These are phyloP conservation scores for Corylus americana DNA, from an alignment of 306 rosid species.

Conservation along the genomic window DNA sequence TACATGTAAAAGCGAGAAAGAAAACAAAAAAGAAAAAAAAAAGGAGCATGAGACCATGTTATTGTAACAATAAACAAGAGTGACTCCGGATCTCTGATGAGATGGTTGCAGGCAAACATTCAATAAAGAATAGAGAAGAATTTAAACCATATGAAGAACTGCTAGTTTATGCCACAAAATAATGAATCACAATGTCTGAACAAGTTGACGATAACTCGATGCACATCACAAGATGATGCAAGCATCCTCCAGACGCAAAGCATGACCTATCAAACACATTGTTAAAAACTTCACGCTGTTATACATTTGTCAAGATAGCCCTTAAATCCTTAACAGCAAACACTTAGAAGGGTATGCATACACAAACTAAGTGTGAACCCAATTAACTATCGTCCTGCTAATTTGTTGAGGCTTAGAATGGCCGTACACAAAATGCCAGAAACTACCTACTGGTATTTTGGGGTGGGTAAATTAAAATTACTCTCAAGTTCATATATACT, in stretches of 20 bases:
- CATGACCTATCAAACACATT: background rate
- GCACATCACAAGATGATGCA: constrained; percentile 2
- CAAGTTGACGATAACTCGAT: background rate
- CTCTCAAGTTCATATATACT: background rate
- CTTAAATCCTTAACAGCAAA: background rate
- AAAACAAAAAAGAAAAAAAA: background rate
- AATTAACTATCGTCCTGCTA: background rate
- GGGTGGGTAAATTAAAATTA: background rate
- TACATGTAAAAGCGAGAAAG: too few species aligned
- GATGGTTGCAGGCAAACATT: background rate
- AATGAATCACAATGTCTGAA: background rate
- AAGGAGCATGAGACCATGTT: background rate
- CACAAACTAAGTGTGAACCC: background rate
- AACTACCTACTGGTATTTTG: background rate
- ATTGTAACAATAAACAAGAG: background rate
- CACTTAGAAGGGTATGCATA: background rate
- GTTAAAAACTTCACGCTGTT: background rate
- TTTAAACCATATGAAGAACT: background rate
- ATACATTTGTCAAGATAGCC: background rate
- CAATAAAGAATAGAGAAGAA: background rate
- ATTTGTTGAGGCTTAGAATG: background rate
- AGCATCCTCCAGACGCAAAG: background rate
- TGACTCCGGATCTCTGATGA: background rate
- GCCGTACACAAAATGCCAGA: background rate
- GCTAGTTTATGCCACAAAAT: background rate